Base-by-base conservation (phyloP, 371 early-diverging fungal genomes). In the Nematocida sp. region DNA sequence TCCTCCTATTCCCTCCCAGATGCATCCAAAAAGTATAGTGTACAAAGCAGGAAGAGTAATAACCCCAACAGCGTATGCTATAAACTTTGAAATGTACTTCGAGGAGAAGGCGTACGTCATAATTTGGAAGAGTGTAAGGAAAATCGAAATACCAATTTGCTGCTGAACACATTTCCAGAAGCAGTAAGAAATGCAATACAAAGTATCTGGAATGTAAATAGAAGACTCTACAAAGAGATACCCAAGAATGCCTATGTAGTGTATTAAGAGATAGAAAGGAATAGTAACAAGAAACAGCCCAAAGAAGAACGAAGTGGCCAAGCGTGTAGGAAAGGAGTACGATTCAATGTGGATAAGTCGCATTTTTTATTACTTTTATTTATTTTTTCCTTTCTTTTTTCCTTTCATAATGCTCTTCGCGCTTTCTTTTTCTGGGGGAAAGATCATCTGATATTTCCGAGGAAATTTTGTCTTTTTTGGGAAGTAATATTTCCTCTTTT, bases 171-270 rank as follows among this genome's bases (percentile, higher is more conserved):
- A 71, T 40, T 35, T 32, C 40, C 20, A 0, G n/a, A 18, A 39
- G 51, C 60, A 61, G 42, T 71, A 61, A 11, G 48, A 51, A 9
- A 61, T 47, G 47, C 75, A 71, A 33, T 61, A 71, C 4, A 71
- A 16, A 13, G 59, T 48, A 35, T 71, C 75, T n/a, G 30, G 59
- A 23, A 61, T 13, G 42, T 61, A 51, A 7, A 71, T 45, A 38
- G 60, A 60, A 13, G 25, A 23, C n/a, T 61, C 61, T 13, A 26
- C 23, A 7, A 53, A 25, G 2, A 71, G 3, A 26, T 63, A 71
- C 33, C 75, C 75, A 50, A 50, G 26, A 35, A 71, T 45, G 18
- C 13, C 2, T 30, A 49, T 16, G 45, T 71, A 39, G 42, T 71
- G 60, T 3, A 54, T 18, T 25, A 63, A 5, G 20, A 40, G 38